Conservation (phyloP, 805 yeast species). For the Metschnikowia chrysomelidarum region DNA sequence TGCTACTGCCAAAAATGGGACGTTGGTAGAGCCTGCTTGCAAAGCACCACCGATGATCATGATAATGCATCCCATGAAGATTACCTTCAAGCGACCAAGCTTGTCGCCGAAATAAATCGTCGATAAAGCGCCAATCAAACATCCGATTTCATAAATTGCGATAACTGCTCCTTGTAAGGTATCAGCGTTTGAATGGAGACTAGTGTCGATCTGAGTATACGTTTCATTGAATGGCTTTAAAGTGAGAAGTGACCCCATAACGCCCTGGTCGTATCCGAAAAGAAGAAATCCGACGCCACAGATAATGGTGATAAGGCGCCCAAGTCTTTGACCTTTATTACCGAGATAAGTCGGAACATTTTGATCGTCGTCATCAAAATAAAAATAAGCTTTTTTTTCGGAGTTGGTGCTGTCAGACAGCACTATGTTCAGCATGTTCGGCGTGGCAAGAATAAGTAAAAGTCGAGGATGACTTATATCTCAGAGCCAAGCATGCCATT, state of each 20-base stretch:
- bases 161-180: slow-evolving; percentile 24
- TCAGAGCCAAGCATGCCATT: too few relatives aligned
- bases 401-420: slow-evolving; percentile 2
- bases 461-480: too few relatives aligned
- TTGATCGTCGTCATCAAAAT: background rate
- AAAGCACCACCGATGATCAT: slow-evolving; percentile 25
- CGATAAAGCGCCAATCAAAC: slow-evolving; percentile 21
- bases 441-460: too few relatives aligned
- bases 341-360: slow-evolving; percentile 15
- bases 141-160: slow-evolving; percentile 24
- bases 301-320: slow-evolving; percentile 13
- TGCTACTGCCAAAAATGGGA: slow-evolving; percentile 30
- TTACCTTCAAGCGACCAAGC: slow-evolving; percentile 22
- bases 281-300: slow-evolving; percentile 28
- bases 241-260: slow-evolving; percentile 32
- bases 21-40: slow-evolving; percentile 22
- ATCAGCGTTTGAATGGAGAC: slow-evolving; percentile 13
- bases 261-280: slow-evolving; percentile 44
- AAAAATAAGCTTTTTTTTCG: background rate
- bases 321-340: slow-evolving; percentile 11
- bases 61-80: slow-evolving; percentile 21
- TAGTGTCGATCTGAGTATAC: slow-evolving; percentile 19
- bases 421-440: too few relatives aligned
- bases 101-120: slow-evolving; percentile 24
- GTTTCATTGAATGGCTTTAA: slow-evolving; percentile 19